Conservation (phyloP, 2,329 filamentous ascomycete genomes). For the Setomelanomma holmii region DNA sequence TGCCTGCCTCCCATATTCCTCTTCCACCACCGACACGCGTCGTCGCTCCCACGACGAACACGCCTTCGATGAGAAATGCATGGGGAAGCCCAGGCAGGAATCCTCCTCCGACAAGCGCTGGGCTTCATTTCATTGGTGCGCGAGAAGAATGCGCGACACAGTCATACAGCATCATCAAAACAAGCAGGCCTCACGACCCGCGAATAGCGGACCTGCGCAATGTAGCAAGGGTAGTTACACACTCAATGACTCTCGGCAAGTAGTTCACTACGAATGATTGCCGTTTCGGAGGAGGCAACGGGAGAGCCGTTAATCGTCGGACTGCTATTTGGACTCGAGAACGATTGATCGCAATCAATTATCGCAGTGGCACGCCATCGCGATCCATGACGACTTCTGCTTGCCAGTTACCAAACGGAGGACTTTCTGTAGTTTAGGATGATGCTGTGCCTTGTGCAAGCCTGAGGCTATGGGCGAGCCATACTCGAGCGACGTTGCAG, state of each 20-base stretch:
- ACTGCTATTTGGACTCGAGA: constrained; percentile 11
- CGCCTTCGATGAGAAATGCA: neutral
- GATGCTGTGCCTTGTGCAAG: constrained; percentile 18
- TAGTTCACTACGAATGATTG: constrained; percentile 5
- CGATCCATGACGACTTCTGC: constrained; percentile 8
- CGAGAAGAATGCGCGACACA: constrained; percentile 23
- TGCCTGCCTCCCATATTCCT: constrained; percentile 11
- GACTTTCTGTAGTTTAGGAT: constrained; percentile 13
- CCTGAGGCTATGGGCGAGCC: constrained; percentile 19
- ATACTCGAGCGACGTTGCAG: constrained; percentile 33
- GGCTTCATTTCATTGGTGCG: constrained; percentile 23
- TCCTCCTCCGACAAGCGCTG: constrained; percentile 14
- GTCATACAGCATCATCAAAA: constrained; percentile 40
- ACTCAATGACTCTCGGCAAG: constrained; percentile 1
- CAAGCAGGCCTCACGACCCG: constrained; percentile 16
- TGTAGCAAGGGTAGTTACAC: constrained; percentile 6
- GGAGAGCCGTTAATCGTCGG: constrained; percentile 34
- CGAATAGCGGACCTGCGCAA: constrained; percentile 28
- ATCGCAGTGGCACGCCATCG: constrained; percentile 28
- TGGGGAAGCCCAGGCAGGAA: constrained; percentile 2
- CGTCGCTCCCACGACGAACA: constrained; percentile 14
- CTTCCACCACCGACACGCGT: constrained; percentile 4
- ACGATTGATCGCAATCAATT: constrained; percentile 21
- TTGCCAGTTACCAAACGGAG: constrained; percentile 12
- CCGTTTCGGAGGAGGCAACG: constrained; percentile 23